Conservation (phyloP, 2,329 filamentous ascomycete genomes). For the Metarhizium rileyi region DNA sequence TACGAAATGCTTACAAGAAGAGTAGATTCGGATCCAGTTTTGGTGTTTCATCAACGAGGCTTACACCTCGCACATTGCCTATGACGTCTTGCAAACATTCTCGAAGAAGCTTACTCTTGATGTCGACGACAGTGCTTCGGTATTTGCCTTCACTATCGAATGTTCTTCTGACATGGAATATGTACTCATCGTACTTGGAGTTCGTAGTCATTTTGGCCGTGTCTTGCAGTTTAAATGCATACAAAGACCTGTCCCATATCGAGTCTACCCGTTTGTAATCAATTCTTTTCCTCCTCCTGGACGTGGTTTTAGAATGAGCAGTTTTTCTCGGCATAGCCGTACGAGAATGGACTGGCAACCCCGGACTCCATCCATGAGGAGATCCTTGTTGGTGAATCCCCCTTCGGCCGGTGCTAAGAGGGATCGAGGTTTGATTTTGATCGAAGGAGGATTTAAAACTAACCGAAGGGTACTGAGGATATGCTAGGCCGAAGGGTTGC, state of each 20-base stretch:
- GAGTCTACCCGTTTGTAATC: constrained; percentile 44
- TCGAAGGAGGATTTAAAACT: background rate
- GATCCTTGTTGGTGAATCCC: background rate
- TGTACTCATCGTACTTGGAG: constrained; percentile 63
- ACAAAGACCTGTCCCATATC: constrained; percentile 40
- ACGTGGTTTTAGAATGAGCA: background rate
- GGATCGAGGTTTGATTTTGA: background rate
- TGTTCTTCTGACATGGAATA: constrained; percentile 73
- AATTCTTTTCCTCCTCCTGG: constrained; percentile 16
- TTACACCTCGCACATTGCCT: constrained; percentile 43
- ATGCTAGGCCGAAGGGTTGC: background rate
- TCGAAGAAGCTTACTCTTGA: constrained; percentile 72
- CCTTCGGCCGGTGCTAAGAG: background rate
- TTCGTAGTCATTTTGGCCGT: constrained; percentile 36
- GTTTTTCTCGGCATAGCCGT: background rate
- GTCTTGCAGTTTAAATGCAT: constrained; percentile 45
- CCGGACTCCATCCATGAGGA: background rate
- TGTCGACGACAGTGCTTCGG: constrained; percentile 61
- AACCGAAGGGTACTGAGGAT: background rate
- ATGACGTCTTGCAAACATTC: constrained; percentile 43
- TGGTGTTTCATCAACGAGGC: constrained; percentile 70
- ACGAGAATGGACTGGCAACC: background rate
- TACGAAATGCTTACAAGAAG: constrained; percentile 41
- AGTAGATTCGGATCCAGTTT: constrained; percentile 62
- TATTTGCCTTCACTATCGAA: constrained; percentile 84